Evolutionary conservation across 1,284 basidiomycete species (phyloP).

Genomic region (Ganoderma multipileum): DNA sequence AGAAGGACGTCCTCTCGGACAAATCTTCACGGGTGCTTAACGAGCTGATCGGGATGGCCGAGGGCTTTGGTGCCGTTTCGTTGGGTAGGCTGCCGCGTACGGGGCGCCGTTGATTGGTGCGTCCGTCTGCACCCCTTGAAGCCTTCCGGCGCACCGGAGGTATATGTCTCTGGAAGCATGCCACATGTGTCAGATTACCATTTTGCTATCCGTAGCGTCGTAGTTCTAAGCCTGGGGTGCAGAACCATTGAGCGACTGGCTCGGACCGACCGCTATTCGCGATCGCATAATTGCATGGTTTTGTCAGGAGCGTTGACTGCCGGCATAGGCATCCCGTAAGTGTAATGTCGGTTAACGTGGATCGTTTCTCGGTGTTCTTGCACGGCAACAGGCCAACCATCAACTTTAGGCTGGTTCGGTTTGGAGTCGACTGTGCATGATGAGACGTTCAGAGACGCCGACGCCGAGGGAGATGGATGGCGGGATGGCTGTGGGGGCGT

Average conservation of each 20-base stretch:
- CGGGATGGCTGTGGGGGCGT: not conserved
- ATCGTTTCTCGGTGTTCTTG: not conserved
- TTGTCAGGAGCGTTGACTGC: not conserved
- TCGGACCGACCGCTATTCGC: not conserved
- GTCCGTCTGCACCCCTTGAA: not conserved
- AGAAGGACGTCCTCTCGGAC: constrained; percentile 27
- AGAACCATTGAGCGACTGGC: not conserved
- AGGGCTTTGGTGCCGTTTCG: constrained; percentile 50
- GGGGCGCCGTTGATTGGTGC: not conserved
- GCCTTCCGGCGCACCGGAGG: not conserved
- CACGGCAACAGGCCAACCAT: not conserved
- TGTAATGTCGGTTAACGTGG: not conserved
- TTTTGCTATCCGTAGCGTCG: not conserved
- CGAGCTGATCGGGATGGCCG: constrained; percentile 59
- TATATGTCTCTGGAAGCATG: not conserved
- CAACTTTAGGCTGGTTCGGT: not conserved
- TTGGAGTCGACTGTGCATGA: not conserved
- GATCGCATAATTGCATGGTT: not conserved
- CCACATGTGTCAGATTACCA: not conserved
- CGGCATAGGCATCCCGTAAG: not conserved
- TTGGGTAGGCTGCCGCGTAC: constrained; percentile 41
- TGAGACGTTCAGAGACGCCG: not conserved
- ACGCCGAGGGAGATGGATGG: not conserved
- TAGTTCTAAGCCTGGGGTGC: not conserved
- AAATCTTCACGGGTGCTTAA: constrained; percentile 47